Evolutionary conservation across 805 yeast genomes (phyloP), one percentile per base, ranked within the genome.

Genomic region (Saccharomycopsis selenospora): DNA sequence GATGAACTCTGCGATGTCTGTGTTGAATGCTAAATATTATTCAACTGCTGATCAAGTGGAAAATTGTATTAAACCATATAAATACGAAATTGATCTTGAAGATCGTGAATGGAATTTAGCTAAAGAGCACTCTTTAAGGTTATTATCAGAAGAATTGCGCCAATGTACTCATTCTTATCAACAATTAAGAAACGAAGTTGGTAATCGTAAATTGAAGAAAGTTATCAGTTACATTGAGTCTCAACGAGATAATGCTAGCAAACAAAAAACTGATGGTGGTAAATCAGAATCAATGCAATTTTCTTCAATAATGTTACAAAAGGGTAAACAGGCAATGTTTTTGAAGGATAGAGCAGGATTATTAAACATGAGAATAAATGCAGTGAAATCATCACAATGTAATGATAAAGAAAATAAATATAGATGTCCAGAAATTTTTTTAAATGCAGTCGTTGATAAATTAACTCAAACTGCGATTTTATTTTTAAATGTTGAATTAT

Each of bases 21-120:
- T 93, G 4, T 70, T 93, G 53, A 81, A 81, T 54, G 68, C 85
- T 24, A 79, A 91, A 55, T 93, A 76, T 62, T 86, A 81, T 55
- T 82, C 95, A 1, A 91, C 99, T 0, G 95, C 99, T 0, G 99
- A 95, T 63, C 99, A 93, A 64, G 98, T 93, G 4, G 99, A 93
- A 60, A 93, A 95, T 65, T 90, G 98, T 67, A 91, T 93, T 59
- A 93, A 93, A 63, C 99, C 99, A 2, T 93, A 84, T 69, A 93
- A 93, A 67, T 93, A 91, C 63, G 99, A 93, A 61, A 90, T 93
- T 51, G 99, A 93, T 60, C 78, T 93, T 43, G 98, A 93, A 61
- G 95, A 90, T 57, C 73, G 96, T 36, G 99, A 93, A 63, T 93
- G 99, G 99, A 67, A 70, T 26, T 61, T 75, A 5, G 82, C 96